Percentiles rank a stretch among this genome's conserved stretches.
Evolutionary conservation across 352 stramenopile species (phyloP).

Genomic region (Phytophthora lateralis): DNA sequence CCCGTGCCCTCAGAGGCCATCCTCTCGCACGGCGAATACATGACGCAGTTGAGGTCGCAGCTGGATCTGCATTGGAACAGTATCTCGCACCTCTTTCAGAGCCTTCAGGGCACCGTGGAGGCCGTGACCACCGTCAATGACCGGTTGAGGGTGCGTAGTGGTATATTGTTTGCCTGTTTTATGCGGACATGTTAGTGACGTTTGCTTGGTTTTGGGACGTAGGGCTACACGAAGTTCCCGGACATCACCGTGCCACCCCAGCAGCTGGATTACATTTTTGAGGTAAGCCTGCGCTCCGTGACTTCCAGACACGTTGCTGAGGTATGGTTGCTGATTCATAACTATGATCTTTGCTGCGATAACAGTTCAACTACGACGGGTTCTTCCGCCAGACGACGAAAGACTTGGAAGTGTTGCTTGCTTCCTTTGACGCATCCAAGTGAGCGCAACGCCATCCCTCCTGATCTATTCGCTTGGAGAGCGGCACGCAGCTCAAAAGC

Average conservation of each 20-base stretch:
- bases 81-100: slow-evolving; percentile 83
- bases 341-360: slow-evolving; percentile 12
- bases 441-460: slow-evolving; percentile 13
- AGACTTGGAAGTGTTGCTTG: slow-evolving; percentile 69
- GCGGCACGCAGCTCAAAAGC: neutral
- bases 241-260: slow-evolving; percentile 72
- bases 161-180: neutral
- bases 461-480: slow-evolving; percentile 4
- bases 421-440: slow-evolving; percentile 47
- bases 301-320: neutral
- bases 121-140: slow-evolving; percentile 63
- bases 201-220: slow-evolving; percentile 8
- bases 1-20: slow-evolving; percentile 71
- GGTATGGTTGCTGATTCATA: slow-evolving; percentile 16
- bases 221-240: slow-evolving; percentile 77
- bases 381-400: slow-evolving; percentile 84
- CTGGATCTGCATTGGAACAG: slow-evolving; percentile 90
- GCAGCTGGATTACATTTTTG: slow-evolving; percentile 91
- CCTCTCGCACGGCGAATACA: slow-evolving; percentile 85
- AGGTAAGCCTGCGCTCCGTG: slow-evolving; percentile 46
- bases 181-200: slow-evolving; percentile 4
- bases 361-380: slow-evolving; percentile 84
- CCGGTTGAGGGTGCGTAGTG: slow-evolving; percentile 63
- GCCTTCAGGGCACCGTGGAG: slow-evolving; percentile 75
- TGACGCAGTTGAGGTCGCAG: slow-evolving; percentile 85